phyloP scores from a whole-genome alignment of 345 rosid species.

The Garcia nutans region DNA sequence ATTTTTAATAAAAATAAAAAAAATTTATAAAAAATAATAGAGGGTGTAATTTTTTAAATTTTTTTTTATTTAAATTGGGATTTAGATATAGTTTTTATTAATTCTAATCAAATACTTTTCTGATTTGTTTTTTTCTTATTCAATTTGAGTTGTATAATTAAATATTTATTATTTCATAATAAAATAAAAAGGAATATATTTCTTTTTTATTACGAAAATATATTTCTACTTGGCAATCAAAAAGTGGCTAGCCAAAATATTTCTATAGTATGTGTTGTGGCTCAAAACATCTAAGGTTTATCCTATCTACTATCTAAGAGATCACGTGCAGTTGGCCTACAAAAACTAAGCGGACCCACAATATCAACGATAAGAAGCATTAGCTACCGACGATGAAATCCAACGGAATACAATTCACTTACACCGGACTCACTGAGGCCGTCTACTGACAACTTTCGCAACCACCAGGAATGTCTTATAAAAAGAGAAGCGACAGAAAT shows the following conservation, averaged over 20 bases:
- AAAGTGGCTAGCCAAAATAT: background rate
- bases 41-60: too few relatives aligned
- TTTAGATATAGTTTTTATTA: too few relatives aligned
- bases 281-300: background rate
- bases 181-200: too few relatives aligned
- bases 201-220: too few relatives aligned
- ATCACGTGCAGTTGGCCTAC: background rate
- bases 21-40: too few relatives aligned
- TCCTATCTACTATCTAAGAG: background rate
- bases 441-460: background rate
- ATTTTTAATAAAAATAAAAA: too few relatives aligned
- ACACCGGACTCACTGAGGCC: background rate
- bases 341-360: background rate
- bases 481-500: background rate
- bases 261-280: background rate
- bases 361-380: background rate
- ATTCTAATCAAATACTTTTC: too few relatives aligned
- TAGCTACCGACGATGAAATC: conserved; percentile 1
- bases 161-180: too few relatives aligned
- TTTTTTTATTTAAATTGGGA: too few relatives aligned
- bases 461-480: background rate
- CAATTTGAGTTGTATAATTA: too few relatives aligned
- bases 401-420: background rate
- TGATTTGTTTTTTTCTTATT: too few relatives aligned
- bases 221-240: background rate